Conservation (phyloP, 306 rosid species). For the Rosa chinensis region DNA sequence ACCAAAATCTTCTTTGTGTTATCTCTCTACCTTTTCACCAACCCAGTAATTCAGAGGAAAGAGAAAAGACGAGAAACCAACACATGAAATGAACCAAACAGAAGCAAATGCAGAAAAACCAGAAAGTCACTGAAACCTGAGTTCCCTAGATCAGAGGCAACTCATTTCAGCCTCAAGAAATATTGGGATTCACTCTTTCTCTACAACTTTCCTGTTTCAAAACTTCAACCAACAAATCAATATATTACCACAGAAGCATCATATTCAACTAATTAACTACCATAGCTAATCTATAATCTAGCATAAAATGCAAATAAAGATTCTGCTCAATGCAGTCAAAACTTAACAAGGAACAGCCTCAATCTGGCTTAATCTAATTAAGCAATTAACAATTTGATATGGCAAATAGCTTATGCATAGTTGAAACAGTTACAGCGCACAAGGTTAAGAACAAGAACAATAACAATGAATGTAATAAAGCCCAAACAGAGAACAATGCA, state of each 20-base stretch:
- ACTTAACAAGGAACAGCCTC: background rate
- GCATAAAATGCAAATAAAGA: background rate
- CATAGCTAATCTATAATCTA: too few relatives aligned
- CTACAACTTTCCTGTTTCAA: conserved; percentile 42
- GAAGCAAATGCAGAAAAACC: conserved; percentile 25
- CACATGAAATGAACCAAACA: conserved; percentile 18
- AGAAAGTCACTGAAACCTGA: conserved; percentile 15
- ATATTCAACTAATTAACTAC: too few relatives aligned
- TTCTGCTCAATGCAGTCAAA: background rate
- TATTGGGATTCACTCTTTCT: conserved; percentile 10
- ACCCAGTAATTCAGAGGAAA: conserved; percentile 37
- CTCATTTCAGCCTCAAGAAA: conserved; percentile 41
- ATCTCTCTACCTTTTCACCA: conserved; percentile 31
- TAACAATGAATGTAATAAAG: too few relatives aligned
- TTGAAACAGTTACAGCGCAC: background rate
- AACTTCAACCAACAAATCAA: conserved; percentile 21
- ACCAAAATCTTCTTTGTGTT: conserved; percentile 28
- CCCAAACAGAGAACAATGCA: too few relatives aligned
- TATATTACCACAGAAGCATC: too few relatives aligned
- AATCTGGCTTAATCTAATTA: background rate
- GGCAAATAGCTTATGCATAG: too few relatives aligned
- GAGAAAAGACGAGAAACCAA: background rate
- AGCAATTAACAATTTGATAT: background rate
- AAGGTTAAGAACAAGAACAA: background rate
- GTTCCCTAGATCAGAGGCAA: conserved; percentile 62